These are phyloP conservation scores for Sarocladium brachiariae DNA, from an alignment of 2,329 filamentous ascomycete species.

Conservation along the genomic window DNA sequence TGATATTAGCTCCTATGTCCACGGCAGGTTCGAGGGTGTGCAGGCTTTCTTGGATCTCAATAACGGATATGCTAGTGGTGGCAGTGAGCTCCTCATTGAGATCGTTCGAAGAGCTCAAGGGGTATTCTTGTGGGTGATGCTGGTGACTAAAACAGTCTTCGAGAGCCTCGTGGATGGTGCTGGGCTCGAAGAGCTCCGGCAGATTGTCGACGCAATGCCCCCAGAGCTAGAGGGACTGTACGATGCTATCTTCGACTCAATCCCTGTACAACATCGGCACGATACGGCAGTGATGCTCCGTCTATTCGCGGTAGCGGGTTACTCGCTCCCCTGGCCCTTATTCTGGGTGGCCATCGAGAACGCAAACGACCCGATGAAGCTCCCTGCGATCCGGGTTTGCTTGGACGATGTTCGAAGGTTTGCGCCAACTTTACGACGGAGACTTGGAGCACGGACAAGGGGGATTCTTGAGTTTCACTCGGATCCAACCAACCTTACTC, in stretches of 20 bases:
- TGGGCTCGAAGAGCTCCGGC: not conserved
- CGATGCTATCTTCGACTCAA: slow-evolving; percentile 1
- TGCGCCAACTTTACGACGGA: not conserved
- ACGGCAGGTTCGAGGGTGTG: not conserved
- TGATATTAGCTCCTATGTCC: slow-evolving; percentile 12
- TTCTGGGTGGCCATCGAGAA: not conserved
- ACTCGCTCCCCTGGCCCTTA: not conserved
- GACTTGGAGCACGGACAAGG: not conserved
- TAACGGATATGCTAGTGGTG: not conserved
- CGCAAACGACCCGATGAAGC: not conserved
- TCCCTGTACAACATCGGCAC: not conserved
- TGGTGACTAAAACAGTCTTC: not conserved
- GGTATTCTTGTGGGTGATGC: slow-evolving; percentile 4
- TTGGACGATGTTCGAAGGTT: too few relatives aligned
- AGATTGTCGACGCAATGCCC: slow-evolving; percentile 1
- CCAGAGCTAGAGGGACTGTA: slow-evolving; percentile 3
- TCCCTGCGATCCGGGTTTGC: not conserved
- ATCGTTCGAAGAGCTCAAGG: not conserved
- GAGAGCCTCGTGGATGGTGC: not conserved
- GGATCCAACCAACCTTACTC: too few relatives aligned
- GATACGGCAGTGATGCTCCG: not conserved
- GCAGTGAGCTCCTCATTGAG: not conserved
- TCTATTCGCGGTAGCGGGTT: not conserved
- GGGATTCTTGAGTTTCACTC: not conserved
- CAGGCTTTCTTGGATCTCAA: not conserved